Percentiles rank a stretch among this genome's conserved stretches.
phyloP scores from a whole-genome alignment of 148 eudicot species.

The Chenopodium formosanum region DNA sequence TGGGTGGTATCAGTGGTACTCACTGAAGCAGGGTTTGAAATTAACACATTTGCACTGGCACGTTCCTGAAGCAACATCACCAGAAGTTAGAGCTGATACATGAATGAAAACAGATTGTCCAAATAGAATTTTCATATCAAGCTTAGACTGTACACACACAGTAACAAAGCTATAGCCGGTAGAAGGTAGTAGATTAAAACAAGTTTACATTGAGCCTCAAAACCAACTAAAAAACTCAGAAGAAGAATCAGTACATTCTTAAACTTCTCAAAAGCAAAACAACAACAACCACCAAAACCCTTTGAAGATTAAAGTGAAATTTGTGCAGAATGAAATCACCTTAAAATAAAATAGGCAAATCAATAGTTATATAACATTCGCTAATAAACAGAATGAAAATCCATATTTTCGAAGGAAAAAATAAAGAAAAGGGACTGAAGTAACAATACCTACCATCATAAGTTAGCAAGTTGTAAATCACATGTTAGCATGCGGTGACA shows the following conservation, averaged over 20 bases:
- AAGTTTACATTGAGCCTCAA: background rate
- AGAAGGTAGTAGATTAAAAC: background rate
- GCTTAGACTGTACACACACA: background rate
- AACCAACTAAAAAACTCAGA: background rate
- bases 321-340: background rate
- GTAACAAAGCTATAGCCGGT: background rate
- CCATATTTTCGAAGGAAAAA: too few species aligned
- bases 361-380: background rate
- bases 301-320: too few species aligned
- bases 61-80: conserved; percentile 12
- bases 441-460: too few species aligned
- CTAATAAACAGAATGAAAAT: too few species aligned
- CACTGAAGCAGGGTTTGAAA: background rate
- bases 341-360: background rate
- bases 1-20: background rate
- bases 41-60: background rate
- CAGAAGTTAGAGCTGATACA: background rate
- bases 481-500: too few species aligned
- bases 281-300: background rate
- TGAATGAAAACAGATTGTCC: background rate
- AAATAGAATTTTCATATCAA: background rate
- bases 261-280: background rate
- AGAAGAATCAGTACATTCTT: background rate
- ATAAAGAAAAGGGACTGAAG: too few species aligned
- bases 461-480: too few species aligned